A percentile compares a stretch with the other conserved stretches of the same genome.
Conservation (phyloP, 139 green algal genomes). For the Pseudopediastrum boryanum region DNA sequence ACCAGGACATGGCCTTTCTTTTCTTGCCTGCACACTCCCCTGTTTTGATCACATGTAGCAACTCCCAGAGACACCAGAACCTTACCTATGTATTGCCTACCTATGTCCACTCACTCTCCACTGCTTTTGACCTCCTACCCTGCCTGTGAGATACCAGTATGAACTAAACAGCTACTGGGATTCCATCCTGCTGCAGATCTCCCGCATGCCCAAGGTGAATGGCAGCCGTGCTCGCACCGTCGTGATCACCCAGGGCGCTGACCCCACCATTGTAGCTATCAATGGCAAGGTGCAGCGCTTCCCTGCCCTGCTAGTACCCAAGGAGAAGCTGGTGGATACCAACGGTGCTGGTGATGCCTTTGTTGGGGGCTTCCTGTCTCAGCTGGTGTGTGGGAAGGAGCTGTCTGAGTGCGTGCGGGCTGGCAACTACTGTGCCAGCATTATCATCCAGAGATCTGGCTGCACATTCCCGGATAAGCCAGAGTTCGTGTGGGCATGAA, state of each 20-base stretch:
- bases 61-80: no score
- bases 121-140: no score
- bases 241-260: constrained; percentile 94
- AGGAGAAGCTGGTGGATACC: constrained; percentile 96
- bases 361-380: constrained; percentile 97
- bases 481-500: constrained; percentile 47
- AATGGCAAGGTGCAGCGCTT: constrained; percentile 43
- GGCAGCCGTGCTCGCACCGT: constrained; percentile 78
- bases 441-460: constrained; percentile 95
- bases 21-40: no score
- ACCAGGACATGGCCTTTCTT: no score
- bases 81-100: no score
- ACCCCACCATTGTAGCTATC: constrained; percentile 88
- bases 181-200: constrained; percentile 60
- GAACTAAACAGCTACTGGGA: neutral
- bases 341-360: constrained; percentile 96
- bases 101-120: no score
- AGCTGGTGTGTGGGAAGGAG: constrained; percentile 90
- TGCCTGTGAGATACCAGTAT: no score
- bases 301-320: constrained; percentile 67
- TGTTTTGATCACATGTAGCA: no score
- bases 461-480: constrained; percentile 82
- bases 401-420: constrained; percentile 80
- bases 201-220: constrained; percentile 83
- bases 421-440: constrained; percentile 91